Evolutionary conservation across 495 filamentous ascomycete species (phyloP).

Genomic region (Aspergillus indologenus): DNA sequence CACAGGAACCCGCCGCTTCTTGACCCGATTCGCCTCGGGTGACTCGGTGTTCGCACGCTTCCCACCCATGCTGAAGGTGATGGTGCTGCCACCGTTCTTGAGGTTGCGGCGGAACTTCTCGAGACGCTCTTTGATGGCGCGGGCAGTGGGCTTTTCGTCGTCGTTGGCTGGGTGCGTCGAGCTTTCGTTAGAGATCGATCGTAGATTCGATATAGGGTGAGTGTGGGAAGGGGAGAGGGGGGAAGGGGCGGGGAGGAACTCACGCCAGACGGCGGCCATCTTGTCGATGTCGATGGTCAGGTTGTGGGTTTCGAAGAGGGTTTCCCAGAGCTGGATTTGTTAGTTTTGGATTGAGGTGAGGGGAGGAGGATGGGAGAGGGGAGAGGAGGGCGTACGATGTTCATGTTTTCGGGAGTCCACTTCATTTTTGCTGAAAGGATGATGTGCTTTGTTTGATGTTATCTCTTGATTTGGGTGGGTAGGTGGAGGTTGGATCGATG

Average conservation of each 20-base stretch:
- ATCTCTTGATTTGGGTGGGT: too few relatives aligned
- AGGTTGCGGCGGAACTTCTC: slow-evolving; percentile 15
- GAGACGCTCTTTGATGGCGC: slow-evolving; percentile 15
- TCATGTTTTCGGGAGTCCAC: background rate
- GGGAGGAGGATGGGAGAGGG: background rate
- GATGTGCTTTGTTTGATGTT: background rate
- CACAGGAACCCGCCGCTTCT: background rate
- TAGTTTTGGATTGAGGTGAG: background rate
- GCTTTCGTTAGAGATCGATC: background rate
- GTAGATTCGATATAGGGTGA: background rate
- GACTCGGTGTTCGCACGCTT: background rate
- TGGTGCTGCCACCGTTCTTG: background rate
- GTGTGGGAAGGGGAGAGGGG: too few relatives aligned
- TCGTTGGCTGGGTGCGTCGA: background rate
- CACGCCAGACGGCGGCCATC: slow-evolving; percentile 13
- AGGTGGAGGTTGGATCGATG: too few relatives aligned
- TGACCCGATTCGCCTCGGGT: background rate
- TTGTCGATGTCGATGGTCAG: slow-evolving; percentile 16
- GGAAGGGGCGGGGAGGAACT: background rate
- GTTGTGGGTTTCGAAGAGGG: slow-evolving; percentile 15
- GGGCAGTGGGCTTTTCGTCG: slow-evolving; percentile 15
- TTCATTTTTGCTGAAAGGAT: background rate
- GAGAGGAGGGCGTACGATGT: background rate
- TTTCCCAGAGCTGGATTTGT: slow-evolving; percentile 13
- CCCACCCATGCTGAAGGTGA: slow-evolving; percentile 15